Percentiles rank a stretch among this genome's conserved stretches.
Evolutionary conservation across 2,329 filamentous ascomycete genomes (phyloP).

Genomic region (Aspergillus sp.): DNA sequence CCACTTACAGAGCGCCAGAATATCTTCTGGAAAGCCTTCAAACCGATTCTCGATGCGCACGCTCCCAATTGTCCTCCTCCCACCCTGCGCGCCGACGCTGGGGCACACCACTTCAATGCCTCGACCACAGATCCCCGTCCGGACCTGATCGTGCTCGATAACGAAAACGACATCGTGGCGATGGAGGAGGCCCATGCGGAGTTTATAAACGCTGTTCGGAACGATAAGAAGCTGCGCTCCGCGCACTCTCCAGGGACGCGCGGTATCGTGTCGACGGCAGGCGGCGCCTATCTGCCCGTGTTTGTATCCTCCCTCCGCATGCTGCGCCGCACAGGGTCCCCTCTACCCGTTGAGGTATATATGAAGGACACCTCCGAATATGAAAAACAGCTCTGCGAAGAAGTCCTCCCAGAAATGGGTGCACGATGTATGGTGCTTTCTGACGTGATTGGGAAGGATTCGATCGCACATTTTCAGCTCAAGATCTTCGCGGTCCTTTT

Average conservation of each 20-base stretch:
- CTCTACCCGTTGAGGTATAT: constrained; percentile 48
- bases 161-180: constrained; percentile 29
- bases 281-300: constrained; percentile 48
- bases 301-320: constrained; percentile 52
- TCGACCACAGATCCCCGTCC: constrained; percentile 28
- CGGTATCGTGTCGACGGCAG: constrained; percentile 53
- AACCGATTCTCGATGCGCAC: constrained; percentile 32
- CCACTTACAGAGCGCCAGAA: constrained; percentile 34
- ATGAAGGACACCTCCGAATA: constrained; percentile 40
- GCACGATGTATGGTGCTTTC: constrained; percentile 44
- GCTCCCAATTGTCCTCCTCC: constrained; percentile 30
- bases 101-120: constrained; percentile 28
- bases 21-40: constrained; percentile 36
- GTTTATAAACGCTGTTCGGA: constrained; percentile 36
- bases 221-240: constrained; percentile 27
- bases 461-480: constrained; percentile 51
- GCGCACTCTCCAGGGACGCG: constrained; percentile 39
- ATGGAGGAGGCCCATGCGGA: constrained; percentile 41
- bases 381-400: constrained; percentile 39
- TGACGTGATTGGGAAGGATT: constrained; percentile 37
- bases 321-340: constrained; percentile 51
- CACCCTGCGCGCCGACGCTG: constrained; percentile 20
- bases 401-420: constrained; percentile 39
- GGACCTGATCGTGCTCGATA: constrained; percentile 33
- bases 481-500: constrained; percentile 58